A percentile compares a stretch with the other conserved stretches of the same genome.
Evolutionary conservation across 768 basidiomycete species (phyloP).

Genomic region (Solioccasus polychromus): DNA sequence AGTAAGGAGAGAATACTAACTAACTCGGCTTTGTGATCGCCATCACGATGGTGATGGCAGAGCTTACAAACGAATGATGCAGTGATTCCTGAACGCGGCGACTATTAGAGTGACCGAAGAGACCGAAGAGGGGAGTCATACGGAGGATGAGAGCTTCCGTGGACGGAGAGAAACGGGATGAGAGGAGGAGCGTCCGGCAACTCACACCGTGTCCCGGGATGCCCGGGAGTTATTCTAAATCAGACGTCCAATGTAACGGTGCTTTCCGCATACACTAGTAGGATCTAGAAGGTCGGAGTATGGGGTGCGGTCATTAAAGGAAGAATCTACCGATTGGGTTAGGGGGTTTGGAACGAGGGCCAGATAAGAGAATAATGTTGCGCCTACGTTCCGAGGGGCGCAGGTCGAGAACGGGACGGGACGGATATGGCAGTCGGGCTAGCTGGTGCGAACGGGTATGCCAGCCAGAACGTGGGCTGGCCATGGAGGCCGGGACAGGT

Average conservation of each 20-base stretch:
- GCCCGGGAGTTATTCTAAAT: constrained; percentile 4
- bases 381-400: constrained; percentile 9
- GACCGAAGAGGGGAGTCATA: constrained; percentile 3
- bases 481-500: neutral
- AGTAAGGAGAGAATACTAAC: constrained; percentile 15
- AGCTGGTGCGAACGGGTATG: neutral
- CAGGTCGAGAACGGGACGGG: constrained; percentile 10
- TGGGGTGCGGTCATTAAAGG: constrained; percentile 19
- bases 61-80: constrained; percentile 4
- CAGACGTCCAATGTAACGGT: neutral
- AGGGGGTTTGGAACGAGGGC: neutral
- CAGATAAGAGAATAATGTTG: constrained; percentile 21
- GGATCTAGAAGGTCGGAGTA: neutral
- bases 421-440: constrained; percentile 1
- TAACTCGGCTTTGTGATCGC: constrained; percentile 1
- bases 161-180: neutral
- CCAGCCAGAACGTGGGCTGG: neutral
- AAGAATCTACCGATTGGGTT: constrained; percentile 4
- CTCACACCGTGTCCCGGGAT: neutral
- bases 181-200: neutral
- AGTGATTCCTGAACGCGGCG: constrained; percentile 3
- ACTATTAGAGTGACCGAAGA: constrained; percentile 7
- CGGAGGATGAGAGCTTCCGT: neutral
- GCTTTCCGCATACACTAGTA: neutral
- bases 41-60: constrained; percentile 10